phyloP scores from a whole-genome alignment of 345 rosid genomes.

The Adansonia digitata region DNA sequence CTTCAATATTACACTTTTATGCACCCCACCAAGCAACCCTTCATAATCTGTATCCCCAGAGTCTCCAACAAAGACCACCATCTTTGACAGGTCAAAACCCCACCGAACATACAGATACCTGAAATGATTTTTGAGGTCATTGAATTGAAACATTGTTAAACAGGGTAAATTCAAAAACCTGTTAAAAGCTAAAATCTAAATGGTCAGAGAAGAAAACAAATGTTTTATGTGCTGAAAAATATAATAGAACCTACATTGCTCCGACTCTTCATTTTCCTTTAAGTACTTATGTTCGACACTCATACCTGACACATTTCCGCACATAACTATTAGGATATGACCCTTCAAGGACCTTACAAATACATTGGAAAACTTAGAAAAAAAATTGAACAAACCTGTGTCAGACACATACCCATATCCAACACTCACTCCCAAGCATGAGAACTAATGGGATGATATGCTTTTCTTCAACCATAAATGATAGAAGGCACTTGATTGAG shows the following conservation, averaged over 20 bases:
- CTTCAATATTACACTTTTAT: constrained; percentile 62
- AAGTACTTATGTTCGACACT: too few relatives aligned
- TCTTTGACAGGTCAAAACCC: constrained; percentile 76
- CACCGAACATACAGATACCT: constrained; percentile 92
- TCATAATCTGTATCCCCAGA: constrained; percentile 95
- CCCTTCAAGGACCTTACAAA: too few relatives aligned
- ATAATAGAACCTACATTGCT: too few relatives aligned
- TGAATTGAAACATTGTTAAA: neutral
- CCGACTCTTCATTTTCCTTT: too few relatives aligned
- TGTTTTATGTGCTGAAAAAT: neutral
- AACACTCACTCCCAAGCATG: neutral
- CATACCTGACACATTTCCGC: too few relatives aligned
- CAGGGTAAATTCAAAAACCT: neutral
- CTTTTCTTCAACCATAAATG: constrained; percentile 26
- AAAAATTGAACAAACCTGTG: too few relatives aligned
- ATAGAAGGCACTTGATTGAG: neutral
- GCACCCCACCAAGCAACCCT: constrained; percentile 84
- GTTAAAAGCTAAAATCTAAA: too few relatives aligned
- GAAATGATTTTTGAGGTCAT: constrained; percentile 8
- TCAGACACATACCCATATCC: too few relatives aligned
- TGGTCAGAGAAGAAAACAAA: neutral
- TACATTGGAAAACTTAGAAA: too few relatives aligned
- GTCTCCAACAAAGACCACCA: constrained; percentile 90
- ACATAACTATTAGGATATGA: too few relatives aligned
- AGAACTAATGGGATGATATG: neutral